A percentile compares a stretch with the other conserved stretches of the same genome.
Evolutionary conservation across 2,329 filamentous ascomycete genomes (phyloP).

Genomic region (Tympanopsis confertula): DNA sequence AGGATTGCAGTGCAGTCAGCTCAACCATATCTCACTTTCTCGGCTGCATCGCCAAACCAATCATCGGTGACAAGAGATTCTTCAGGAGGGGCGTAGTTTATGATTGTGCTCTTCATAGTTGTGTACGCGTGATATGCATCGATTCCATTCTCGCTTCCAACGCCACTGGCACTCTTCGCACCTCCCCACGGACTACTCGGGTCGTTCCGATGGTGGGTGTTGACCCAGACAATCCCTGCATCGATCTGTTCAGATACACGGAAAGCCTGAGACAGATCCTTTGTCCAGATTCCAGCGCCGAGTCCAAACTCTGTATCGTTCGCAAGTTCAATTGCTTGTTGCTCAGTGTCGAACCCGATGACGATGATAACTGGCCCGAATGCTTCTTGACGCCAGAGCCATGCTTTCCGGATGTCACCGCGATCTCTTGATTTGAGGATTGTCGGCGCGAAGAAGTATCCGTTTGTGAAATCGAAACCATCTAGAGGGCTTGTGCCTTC

Average conservation of each 20-base stretch:
- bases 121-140: slow-evolving; percentile 52
- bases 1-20: too few species aligned
- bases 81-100: slow-evolving; percentile 52
- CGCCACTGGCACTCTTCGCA: slow-evolving; percentile 46
- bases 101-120: slow-evolving; percentile 51
- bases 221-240: slow-evolving; percentile 32
- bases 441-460: slow-evolving; percentile 35
- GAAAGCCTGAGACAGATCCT: slow-evolving; percentile 13
- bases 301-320: slow-evolving; percentile 33
- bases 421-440: slow-evolving; percentile 17
- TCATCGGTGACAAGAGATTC: slow-evolving; percentile 42
- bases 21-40: slow-evolving; percentile 51
- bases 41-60: slow-evolving; percentile 53
- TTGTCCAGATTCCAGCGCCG: slow-evolving; percentile 8
- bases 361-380: slow-evolving; percentile 39
- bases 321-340: slow-evolving; percentile 30
- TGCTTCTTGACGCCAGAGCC: slow-evolving; percentile 30
- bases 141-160: slow-evolving; percentile 63
- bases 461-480: slow-evolving; percentile 34
- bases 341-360: slow-evolving; percentile 30
- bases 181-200: slow-evolving; percentile 63
- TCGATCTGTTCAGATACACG: slow-evolving; percentile 31
- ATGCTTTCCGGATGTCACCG: slow-evolving; percentile 17
- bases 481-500: slow-evolving; percentile 33
- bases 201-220: slow-evolving; percentile 58